Conservation (phyloP, 805 yeast species). For the Candida palmyrensis region DNA sequence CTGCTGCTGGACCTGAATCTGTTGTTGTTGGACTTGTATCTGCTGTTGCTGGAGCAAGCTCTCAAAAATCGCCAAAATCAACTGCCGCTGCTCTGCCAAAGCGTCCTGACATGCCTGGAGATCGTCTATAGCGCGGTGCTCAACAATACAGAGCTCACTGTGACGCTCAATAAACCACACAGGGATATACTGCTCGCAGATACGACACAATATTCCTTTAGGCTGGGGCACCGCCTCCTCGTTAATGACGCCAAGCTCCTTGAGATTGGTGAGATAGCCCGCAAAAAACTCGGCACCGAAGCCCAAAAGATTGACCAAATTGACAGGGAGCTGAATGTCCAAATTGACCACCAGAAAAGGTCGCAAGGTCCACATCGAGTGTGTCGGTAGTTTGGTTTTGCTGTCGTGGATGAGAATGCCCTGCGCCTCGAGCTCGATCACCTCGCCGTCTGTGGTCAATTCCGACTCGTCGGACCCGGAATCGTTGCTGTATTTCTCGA, state of each 20-base stretch:
- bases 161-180: slow-evolving; percentile 96
- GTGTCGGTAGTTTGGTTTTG: slow-evolving; percentile 54
- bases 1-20: slow-evolving; percentile 6
- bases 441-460: slow-evolving; percentile 50
- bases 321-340: slow-evolving; percentile 64
- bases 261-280: slow-evolving; percentile 59
- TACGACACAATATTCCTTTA: slow-evolving; percentile 76
- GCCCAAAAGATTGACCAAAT: slow-evolving; percentile 71
- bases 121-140: slow-evolving; percentile 76
- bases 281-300: slow-evolving; percentile 85
- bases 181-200: slow-evolving; percentile 87
- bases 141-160: slow-evolving; percentile 79
- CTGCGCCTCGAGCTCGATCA: slow-evolving; percentile 84
- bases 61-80: slow-evolving; percentile 42
- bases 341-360: slow-evolving; percentile 65
- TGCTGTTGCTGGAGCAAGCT: slow-evolving; percentile 22
- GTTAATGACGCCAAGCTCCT: slow-evolving; percentile 59
- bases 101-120: slow-evolving; percentile 72
- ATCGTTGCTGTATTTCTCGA: slow-evolving; percentile 2
- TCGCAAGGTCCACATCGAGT: slow-evolving; percentile 90
- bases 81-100: slow-evolving; percentile 61
- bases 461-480: slow-evolving; percentile 19
- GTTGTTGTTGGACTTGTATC: slow-evolving; percentile 7
- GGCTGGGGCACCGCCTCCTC: slow-evolving; percentile 73
- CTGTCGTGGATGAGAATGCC: slow-evolving; percentile 77